Percentiles rank a stretch among this genome's conserved stretches.
These are phyloP conservation scores for Colletotrichum cuscutae DNA, from an alignment of 2,329 filamentous ascomycete species.

Conservation along the genomic window DNA sequence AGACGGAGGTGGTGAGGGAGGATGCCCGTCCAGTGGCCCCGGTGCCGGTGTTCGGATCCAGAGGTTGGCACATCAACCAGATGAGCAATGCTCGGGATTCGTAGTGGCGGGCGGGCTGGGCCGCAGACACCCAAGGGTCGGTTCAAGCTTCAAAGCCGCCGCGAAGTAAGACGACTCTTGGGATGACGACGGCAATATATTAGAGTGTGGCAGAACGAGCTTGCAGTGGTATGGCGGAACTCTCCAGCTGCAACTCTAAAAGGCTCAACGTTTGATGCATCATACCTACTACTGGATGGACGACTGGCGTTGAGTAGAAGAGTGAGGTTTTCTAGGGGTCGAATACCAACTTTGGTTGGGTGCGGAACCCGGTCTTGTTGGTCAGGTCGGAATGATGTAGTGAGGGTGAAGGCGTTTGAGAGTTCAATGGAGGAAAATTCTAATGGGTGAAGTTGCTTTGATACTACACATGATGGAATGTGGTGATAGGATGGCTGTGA, in stretches of 20 bases:
- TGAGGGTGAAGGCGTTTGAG: background rate
- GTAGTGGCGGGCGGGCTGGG: slow-evolving; percentile 9
- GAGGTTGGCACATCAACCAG: slow-evolving; percentile 2
- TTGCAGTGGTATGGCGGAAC: background rate
- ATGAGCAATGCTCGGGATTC: slow-evolving; percentile 2
- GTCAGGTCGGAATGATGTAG: background rate
- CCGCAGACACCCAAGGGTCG: background rate
- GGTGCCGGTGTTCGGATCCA: slow-evolving; percentile 1
- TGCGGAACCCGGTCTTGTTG: background rate
- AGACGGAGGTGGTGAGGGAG: slow-evolving; percentile 3
- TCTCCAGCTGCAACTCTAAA: background rate
- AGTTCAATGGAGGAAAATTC: background rate
- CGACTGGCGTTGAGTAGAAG: background rate
- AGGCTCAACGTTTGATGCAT: background rate
- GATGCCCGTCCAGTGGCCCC: background rate
- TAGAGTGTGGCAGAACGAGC: background rate
- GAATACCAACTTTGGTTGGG: background rate
- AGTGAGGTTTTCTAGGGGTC: background rate
- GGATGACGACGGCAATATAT: slow-evolving; percentile 1
- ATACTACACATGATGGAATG: background rate
- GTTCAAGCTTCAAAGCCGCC: background rate
- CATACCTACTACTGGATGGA: background rate
- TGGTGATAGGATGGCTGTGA: background rate
- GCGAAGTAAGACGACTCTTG: background rate
- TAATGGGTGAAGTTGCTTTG: background rate